Evolutionary conservation across 2,329 filamentous ascomycete genomes (phyloP), one percentile per base, ranked within the genome.

Genomic region (Claviceps humidiphila): DNA sequence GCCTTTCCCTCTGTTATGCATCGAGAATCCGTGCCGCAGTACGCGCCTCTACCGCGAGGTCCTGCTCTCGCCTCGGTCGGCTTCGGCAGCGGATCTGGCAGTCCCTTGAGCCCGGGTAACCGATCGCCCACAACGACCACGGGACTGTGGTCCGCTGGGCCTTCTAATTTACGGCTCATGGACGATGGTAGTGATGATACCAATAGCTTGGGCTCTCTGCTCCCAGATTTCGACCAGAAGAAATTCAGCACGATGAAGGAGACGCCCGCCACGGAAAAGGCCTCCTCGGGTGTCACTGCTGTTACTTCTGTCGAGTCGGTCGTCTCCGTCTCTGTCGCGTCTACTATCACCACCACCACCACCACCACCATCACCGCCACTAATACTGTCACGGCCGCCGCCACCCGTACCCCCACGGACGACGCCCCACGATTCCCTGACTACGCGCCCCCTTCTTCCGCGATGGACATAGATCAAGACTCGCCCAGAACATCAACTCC

Each of bases 181-280:
- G 64, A 68, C 30, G 71, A 74, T 14, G 67, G 71, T 7, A 72
- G 74, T 20, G 71, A 76, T 20, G 72, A 76, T 2, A 55, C 59
- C 37, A 75, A 77, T 2, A 71, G 75, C n/a, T 71, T 75, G 39
- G 71, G 75, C 48, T 63, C 70, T 49, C 70, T 78, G 59, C 66
- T 78, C 5, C 69, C 77, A 2, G 73, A 79, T 59, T 79, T 81
- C 60, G 71, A 72, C 47, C 66, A 69, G 51, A 68, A 65, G 56
- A 66, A 55, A 5, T 67, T 68, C 51, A 56, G 61, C 22, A 24
- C 22, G 13, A 45, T 1, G 40, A 14, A 38, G 14, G 7, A 45
- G n/a, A 20, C 20, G 22, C 43, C 58, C 11, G 44, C 54, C 13
- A 46, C 37, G 20, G 51, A 47, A 4, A 39, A 30, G 17, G 49